Evolutionary conservation across 2,329 filamentous ascomycete species (phyloP).

Genomic region (Colletotrichum chrysophilum): DNA sequence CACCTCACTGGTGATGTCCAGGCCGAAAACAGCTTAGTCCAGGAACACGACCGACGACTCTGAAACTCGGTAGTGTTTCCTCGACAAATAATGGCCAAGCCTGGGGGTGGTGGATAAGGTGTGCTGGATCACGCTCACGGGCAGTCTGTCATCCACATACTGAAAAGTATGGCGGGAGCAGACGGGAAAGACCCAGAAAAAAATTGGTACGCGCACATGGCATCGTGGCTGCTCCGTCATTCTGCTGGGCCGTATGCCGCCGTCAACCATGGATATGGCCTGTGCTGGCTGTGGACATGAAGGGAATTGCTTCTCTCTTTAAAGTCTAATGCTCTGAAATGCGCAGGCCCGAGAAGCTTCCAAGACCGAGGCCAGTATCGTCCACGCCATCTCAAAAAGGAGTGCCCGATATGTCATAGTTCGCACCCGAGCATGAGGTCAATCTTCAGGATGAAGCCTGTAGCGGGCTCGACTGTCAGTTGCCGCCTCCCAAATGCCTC

Average conservation of each 20-base stretch:
- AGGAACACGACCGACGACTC: conserved; percentile 20
- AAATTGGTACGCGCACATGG: conserved; percentile 11
- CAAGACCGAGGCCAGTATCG: background rate
- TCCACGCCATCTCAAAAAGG: background rate
- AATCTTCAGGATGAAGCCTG: conserved; percentile 8
- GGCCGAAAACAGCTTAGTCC: conserved; percentile 7
- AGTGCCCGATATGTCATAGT: background rate
- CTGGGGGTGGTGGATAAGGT: background rate
- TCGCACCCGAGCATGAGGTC: background rate
- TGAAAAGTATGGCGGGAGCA: background rate
- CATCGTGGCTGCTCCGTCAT: background rate
- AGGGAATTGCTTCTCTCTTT: background rate
- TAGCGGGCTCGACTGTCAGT: background rate
- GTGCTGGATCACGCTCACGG: background rate
- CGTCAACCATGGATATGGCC: background rate
- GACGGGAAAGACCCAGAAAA: conserved; percentile 8
- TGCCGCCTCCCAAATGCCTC: background rate
- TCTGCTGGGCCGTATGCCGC: background rate
- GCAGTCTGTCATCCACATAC: background rate
- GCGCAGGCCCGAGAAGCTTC: background rate
- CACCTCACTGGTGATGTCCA: background rate
- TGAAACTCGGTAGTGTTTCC: conserved; percentile 23
- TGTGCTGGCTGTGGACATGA: background rate
- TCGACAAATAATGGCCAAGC: conserved; percentile 17
- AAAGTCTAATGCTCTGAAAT: background rate